Base-by-base conservation (phyloP, 2,329 filamentous ascomycete species). In the Alternaria sp. region DNA sequence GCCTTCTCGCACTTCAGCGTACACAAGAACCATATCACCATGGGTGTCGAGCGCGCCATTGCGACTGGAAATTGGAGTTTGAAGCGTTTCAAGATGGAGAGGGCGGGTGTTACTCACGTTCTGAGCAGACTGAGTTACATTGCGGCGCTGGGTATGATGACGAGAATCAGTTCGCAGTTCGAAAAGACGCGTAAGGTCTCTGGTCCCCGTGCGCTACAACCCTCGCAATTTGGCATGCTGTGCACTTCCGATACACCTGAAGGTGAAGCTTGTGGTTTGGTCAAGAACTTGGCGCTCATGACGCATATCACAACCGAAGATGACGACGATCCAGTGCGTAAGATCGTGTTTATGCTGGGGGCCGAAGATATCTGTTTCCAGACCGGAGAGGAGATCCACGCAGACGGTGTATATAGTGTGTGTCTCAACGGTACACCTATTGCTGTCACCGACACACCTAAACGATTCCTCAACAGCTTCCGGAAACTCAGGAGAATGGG, bases 71-170 rank as follows among this genome's bases (percentile, higher is more conserved):
- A 99, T 76, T 99, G 96, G 96, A 97, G 88, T 67, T 86, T 99
- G 70, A 97, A 97, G 81, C 93, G 96, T 78, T 99, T 99, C 84
- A 93, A 95, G 80, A 99, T 99, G 96, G 96, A 98, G 77, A 87
- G 95, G 77, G 95, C 96, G 21, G 96, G 96, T 77, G 93, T 99
- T 21, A 98, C 96, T 0, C 96, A 99, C 80, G 93, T 99, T 44
- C 85, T 99, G 52, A 98, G 95, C 81, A 89, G 96, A 67, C 85
- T 99, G 59, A 98, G 95, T 80, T 99, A 98, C 77, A 97, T 99
- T 79, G 92, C 91, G 67, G 96, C 96, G 26, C 87, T 99, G 26
- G 96, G 96, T 66, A 99, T 99, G 96, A 99, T 99, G 96, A 99
- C 96, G 13, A 88, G 96, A 80, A 98, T 99, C 75, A 96, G 91